phyloP scores from a whole-genome alignment of 2,329 filamentous ascomycete species.

The Scytalidium sp. region DNA sequence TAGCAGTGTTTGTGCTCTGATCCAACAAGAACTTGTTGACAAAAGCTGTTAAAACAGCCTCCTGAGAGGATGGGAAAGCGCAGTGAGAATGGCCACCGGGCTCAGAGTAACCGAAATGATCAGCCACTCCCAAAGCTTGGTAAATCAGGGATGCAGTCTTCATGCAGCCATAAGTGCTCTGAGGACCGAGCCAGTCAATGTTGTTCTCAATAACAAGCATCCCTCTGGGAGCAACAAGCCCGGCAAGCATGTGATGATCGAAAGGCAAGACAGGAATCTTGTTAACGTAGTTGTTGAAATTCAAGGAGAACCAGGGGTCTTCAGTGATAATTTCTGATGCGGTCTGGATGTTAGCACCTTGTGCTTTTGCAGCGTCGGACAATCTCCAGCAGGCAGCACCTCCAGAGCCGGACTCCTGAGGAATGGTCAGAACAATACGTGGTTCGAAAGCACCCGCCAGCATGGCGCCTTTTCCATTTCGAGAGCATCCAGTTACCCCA shows the following conservation, averaged over 20 bases:
- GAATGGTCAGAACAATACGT: slow-evolving; percentile 56
- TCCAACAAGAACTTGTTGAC: slow-evolving; percentile 38
- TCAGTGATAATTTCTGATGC: slow-evolving; percentile 54
- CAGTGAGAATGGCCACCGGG: slow-evolving; percentile 45
- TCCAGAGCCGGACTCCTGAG: slow-evolving; percentile 59
- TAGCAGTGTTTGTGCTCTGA: not conserved
- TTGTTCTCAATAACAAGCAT: slow-evolving; percentile 51
- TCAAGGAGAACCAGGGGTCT: slow-evolving; percentile 60
- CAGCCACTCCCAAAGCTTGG: slow-evolving; percentile 47
- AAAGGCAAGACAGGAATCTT: slow-evolving; percentile 45
- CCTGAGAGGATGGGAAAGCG: slow-evolving; percentile 40
- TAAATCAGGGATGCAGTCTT: slow-evolving; percentile 49
- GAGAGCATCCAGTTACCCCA: slow-evolving; percentile 61
- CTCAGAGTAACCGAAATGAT: slow-evolving; percentile 48
- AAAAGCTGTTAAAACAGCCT: slow-evolving; percentile 44
- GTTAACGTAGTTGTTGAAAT: slow-evolving; percentile 38
- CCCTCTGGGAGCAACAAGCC: slow-evolving; percentile 50
- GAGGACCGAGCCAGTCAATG: slow-evolving; percentile 47
- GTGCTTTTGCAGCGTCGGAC: slow-evolving; percentile 44
- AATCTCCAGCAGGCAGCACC: slow-evolving; percentile 61
- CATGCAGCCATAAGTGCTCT: slow-evolving; percentile 51
- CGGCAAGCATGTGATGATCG: slow-evolving; percentile 55
- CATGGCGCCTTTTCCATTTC: slow-evolving; percentile 61
- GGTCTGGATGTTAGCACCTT: slow-evolving; percentile 58
- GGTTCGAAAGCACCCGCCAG: slow-evolving; percentile 54